Conservation (phyloP, 2,329 filamentous ascomycete genomes). For the Botrytis cinerea region DNA sequence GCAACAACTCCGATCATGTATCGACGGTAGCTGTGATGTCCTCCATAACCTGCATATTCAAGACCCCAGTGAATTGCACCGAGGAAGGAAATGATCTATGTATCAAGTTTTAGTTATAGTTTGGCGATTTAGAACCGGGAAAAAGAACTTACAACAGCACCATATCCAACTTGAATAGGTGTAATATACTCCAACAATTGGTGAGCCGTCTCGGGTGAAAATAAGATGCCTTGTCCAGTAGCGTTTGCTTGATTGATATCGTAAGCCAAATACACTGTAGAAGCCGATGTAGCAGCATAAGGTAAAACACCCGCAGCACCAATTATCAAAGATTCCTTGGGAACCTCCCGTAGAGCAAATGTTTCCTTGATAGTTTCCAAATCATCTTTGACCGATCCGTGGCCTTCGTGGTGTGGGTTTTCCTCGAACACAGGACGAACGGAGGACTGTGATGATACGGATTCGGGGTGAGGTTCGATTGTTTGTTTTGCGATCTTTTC, state of each 20-base stretch:
- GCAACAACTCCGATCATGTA: conserved; percentile 83
- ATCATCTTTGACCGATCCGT: conserved; percentile 54
- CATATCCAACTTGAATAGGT: conserved; percentile 87
- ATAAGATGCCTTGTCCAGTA: conserved; percentile 61
- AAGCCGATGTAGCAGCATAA: conserved; percentile 80
- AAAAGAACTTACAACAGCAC: conserved; percentile 67
- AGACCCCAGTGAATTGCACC: conserved; percentile 93
- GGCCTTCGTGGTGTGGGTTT: conserved; percentile 43
- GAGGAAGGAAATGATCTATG: conserved; percentile 84
- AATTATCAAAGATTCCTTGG: conserved; percentile 66
- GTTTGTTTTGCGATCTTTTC: conserved; percentile 54
- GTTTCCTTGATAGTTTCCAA: conserved; percentile 69
- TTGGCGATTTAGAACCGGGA: neutral
- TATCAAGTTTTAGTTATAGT: conserved; percentile 24
- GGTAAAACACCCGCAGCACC: conserved; percentile 80
- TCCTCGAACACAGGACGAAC: conserved; percentile 53
- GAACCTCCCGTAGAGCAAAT: conserved; percentile 64
- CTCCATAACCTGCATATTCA: conserved; percentile 72
- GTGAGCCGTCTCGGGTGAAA: conserved; percentile 69
- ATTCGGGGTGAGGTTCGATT: conserved; percentile 60
- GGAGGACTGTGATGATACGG: conserved; percentile 60
- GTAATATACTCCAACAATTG: conserved; percentile 74
- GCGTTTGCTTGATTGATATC: conserved; percentile 71
- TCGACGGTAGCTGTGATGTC: conserved; percentile 70
- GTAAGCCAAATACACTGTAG: conserved; percentile 80